Conservation (phyloP, 257 asterid species). For the Fraxinus excelsior region DNA sequence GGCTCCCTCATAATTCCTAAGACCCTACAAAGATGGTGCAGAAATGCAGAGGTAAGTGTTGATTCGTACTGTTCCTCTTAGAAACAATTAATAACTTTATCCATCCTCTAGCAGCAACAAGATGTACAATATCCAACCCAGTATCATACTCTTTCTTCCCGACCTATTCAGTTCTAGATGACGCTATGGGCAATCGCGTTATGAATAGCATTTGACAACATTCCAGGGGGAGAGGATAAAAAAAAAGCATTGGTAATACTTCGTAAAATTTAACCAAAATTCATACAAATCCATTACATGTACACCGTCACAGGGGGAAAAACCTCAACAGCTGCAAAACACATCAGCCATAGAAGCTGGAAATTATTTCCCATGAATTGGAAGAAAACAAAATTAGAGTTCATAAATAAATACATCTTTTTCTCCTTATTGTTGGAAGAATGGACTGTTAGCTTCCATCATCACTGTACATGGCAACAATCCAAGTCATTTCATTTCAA, state of each 20-base stretch:
- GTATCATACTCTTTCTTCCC: too few species aligned
- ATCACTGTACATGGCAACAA: constrained; percentile 41
- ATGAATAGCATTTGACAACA: too few species aligned
- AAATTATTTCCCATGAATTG: not conserved
- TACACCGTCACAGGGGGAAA: not conserved
- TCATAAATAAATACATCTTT: constrained; percentile 22
- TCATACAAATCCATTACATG: not conserved
- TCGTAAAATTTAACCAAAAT: not conserved
- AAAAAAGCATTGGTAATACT: not conserved
- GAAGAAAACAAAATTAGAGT: not conserved
- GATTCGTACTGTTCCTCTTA: too few species aligned
- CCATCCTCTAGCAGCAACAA: too few species aligned
- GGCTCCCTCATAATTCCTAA: too few species aligned
- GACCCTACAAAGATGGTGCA: too few species aligned
- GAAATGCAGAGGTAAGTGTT: too few species aligned
- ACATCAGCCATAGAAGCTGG: not conserved
- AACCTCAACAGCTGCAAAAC: not conserved
- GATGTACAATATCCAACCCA: too few species aligned
- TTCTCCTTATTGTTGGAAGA: constrained; percentile 36
- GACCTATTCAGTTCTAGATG: too few species aligned
- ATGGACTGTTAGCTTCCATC: constrained; percentile 36
- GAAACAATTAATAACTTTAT: too few species aligned
- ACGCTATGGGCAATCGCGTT: too few species aligned
- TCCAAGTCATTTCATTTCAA: constrained; percentile 29
- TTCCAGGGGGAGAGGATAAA: not conserved